Conservation (phyloP, 306 rosid species). For the Delonix regia region DNA sequence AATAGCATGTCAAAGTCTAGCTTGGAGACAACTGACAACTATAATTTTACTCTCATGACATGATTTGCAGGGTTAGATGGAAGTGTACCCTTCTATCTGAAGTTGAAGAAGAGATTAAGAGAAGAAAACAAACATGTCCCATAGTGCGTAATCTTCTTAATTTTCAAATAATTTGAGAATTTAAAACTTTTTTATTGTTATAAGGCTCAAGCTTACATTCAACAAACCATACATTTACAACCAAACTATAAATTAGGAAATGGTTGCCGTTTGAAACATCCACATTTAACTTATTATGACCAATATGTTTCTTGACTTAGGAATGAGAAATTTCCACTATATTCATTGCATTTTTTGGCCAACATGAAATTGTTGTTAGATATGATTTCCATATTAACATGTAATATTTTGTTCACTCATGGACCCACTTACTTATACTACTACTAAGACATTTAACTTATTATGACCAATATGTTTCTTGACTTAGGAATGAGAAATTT, state of each 20-base stretch:
- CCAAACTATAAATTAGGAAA: conserved; percentile 17
- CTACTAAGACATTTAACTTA: too few species aligned
- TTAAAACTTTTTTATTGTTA: background rate
- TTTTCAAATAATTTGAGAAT: background rate
- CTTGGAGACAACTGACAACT: background rate
- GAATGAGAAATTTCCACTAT: conserved; percentile 2
- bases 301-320: background rate
- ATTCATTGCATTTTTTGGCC: conserved; percentile 3
- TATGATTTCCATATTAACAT: conserved; percentile 6
- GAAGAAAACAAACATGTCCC: background rate
- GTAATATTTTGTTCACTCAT: background rate
- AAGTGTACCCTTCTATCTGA: background rate
- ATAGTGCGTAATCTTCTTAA: background rate
- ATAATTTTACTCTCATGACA: background rate
- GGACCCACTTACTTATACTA: conserved; percentile 16
- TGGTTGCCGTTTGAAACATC: conserved; percentile 22
- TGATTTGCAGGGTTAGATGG: background rate
- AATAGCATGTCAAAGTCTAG: background rate
- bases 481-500: conserved; percentile 5
- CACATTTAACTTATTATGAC: conserved; percentile 9
- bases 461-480: conserved; percentile 6
- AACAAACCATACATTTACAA: background rate
- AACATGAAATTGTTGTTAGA: conserved; percentile 20
- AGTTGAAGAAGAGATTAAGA: background rate
- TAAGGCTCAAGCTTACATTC: background rate